Base-by-base conservation (phyloP, 345 rosid species). In the Hibiscus tridactylites region DNA sequence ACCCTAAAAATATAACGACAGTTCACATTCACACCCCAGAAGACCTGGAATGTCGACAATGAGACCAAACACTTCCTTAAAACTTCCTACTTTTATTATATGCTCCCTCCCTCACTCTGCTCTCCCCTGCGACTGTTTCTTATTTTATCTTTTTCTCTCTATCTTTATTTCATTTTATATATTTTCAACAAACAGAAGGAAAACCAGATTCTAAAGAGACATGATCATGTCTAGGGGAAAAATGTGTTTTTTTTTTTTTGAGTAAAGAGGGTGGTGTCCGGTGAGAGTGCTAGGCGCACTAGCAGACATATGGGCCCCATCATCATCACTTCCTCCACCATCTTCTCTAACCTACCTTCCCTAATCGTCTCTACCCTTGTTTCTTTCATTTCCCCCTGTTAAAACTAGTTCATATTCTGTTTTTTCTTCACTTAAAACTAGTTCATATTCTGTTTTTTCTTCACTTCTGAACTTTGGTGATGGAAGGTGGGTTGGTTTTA, bases 281-380 rank as follows among this genome's bases (percentile, higher is more conserved):
- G 74, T 39, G 61, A 66, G 85, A 87, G 88, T 91, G 93, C 88
- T 82, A 68, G 77, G 87, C 91, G 87, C 97, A 91, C 92, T 89
- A 83, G 75, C 78, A 83, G 90, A 91, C 97, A 88, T 50, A 26
- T 26, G 62, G 62, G 62, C 11, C 62, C 62, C 90, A 86, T 67
- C 70, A 57, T 86, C 88, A 88, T 88, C 91, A 88, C 85, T 80
- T 75, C 74, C 76, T 81, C 89, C 90, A 84, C 80, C 64, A 28
- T 39, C 44, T 7, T 7, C 44, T 39, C 44, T 39, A 7, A 7
- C 44, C 44, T 39, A 39, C 83, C 71, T 70, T 78, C 62, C 28
- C 9, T 46, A 24, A 53, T 71, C 78, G 11, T 71, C 53, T 29
- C 71, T 72, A 1, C 0, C 47, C 47, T 58, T 47, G 11, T 6